A percentile compares a stretch with the other conserved stretches of the same genome.
These are phyloP conservation scores for Cystobasidium sp. DNA, from an alignment of 1,284 basidiomycete species.

Conservation along the genomic window DNA sequence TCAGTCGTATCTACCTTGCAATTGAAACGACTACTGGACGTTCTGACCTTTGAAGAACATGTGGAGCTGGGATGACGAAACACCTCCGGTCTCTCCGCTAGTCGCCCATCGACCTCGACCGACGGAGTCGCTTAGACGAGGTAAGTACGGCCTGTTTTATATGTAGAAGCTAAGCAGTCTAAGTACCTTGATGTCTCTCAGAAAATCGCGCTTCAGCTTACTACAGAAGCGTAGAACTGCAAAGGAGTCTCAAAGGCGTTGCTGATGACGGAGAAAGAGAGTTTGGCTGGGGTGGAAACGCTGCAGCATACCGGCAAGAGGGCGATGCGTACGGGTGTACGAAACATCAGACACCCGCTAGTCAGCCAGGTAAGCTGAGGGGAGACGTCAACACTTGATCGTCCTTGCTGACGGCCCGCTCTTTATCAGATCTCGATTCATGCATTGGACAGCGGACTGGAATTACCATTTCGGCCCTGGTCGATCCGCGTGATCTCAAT, in stretches of 20 bases:
- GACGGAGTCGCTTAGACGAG: background rate
- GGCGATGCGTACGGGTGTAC: background rate
- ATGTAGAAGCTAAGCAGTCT: too few relatives aligned
- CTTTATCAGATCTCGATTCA: too few relatives aligned
- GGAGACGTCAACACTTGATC: too few relatives aligned
- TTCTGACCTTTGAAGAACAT: background rate
- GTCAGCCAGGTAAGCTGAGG: background rate
- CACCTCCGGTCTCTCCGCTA: slow-evolving; percentile 5
- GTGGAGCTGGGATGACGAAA: slow-evolving; percentile 1
- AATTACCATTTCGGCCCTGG: too few relatives aligned
- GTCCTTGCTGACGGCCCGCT: too few relatives aligned
- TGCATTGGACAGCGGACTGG: too few relatives aligned
- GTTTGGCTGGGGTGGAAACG: slow-evolving; percentile 1
- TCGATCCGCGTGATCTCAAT: too few relatives aligned
- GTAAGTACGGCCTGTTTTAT: too few relatives aligned
- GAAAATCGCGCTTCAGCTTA: background rate
- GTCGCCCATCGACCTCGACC: background rate
- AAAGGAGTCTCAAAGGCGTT: background rate
- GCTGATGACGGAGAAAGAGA: background rate
- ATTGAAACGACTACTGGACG: too few relatives aligned
- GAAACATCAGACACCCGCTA: background rate
- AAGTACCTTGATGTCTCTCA: background rate
- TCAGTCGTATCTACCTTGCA: too few relatives aligned
- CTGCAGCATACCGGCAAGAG: background rate
- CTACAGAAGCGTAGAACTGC: background rate